phyloP scores from a whole-genome alignment of 2,329 filamentous ascomycete species.

The Fusarium foetens region DNA sequence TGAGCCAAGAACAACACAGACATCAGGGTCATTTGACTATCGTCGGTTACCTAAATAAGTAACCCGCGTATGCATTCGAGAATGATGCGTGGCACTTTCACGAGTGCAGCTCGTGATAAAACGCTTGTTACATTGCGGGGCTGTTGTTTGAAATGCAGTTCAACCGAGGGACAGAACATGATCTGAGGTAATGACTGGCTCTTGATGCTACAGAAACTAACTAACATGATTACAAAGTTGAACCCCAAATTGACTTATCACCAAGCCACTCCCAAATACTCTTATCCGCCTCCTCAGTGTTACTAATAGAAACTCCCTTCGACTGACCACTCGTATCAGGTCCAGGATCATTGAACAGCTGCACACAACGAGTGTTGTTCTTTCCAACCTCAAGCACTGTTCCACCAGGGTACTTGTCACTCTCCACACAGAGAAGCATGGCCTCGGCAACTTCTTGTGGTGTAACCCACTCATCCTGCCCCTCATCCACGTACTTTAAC shows the following conservation, averaged over 20 bases:
- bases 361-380: slow-evolving; percentile 47
- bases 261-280: slow-evolving; percentile 45
- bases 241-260: slow-evolving; percentile 43
- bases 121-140: not conserved
- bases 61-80: not conserved
- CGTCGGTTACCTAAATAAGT: not conserved
- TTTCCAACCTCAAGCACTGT: slow-evolving; percentile 56
- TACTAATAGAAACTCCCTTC: slow-evolving; percentile 46
- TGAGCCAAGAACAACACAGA: slow-evolving; percentile 1
- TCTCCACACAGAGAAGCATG: slow-evolving; percentile 55
- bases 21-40: slow-evolving; percentile 23
- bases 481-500: slow-evolving; percentile 49
- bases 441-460: slow-evolving; percentile 55
- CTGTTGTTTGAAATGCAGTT: no score
- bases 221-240: not conserved
- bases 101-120: not conserved
- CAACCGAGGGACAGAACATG: not conserved
- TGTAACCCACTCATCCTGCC: slow-evolving; percentile 53
- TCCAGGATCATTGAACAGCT: slow-evolving; percentile 52
- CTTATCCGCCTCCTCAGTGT: slow-evolving; percentile 40
- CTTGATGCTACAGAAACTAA: not conserved
- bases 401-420: slow-evolving; percentile 50
- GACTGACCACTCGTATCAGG: slow-evolving; percentile 45
- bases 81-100: not conserved
- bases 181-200: not conserved